Base-by-base conservation (phyloP, 305 asterid genomes). In the Fraxinus sp. region DNA sequence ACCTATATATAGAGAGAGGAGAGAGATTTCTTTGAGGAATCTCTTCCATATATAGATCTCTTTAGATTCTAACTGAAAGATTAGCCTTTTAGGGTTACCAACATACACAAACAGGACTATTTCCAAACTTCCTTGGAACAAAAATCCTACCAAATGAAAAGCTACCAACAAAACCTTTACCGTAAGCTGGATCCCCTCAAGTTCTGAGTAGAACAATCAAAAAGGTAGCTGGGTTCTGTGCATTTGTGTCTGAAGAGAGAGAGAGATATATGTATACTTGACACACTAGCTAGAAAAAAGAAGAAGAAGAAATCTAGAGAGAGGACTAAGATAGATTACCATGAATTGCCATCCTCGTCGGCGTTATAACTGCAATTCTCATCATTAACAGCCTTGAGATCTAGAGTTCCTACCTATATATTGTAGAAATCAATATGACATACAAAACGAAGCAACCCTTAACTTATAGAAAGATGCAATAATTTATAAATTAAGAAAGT, bases 271-370 rank as follows among this genome's bases (percentile, higher is more conserved):
- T 52, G 22, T 4, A 52, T 16, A 16, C 22, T 52, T 16, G 22
- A 52, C 62, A 16, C 62, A 14, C 22, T 52, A 16, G 7, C 22
- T 52, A 52, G 22, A 52, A 16, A 52, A 7, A 52, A 52, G 16
- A 43, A 43, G 52, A 46, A 13, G 52, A 13, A 46, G 22, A 52
- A 20, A 16, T 52, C 2, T 16, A 52, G 20, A 83, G 84, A 76
- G 83, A 80, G 57, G 43, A 7, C 11, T 22, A 68, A 28, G 37
- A 28, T 10, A 7, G 7, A 68, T 26, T 68, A 68, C 98, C 97
- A 95, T 83, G 97, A 90, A 90, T 93, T 91, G 85, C 77, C 87
- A 75, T 87, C 93, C 73, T 93, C 97, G 81, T 85, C 90, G 14
- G 86, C 79, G 87, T 89, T 88, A 57, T 83, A 93, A 87, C 87